phyloP scores from a whole-genome alignment of 768 basidiomycete species.

The Tricholoma flavovirens region DNA sequence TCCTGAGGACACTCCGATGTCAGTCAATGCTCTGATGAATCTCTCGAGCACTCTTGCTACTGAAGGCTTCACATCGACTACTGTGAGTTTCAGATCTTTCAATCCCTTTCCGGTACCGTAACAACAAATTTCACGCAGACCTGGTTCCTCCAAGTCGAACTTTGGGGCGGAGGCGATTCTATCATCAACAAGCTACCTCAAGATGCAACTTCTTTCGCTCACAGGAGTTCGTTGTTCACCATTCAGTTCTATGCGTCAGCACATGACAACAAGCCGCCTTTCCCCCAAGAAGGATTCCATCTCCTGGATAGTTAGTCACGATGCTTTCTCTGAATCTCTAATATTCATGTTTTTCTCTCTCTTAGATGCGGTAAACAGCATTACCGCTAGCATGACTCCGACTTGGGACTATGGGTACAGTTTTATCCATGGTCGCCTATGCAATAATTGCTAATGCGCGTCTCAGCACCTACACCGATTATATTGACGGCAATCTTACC shows the following conservation, averaged over 20 bases:
- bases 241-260: not conserved
- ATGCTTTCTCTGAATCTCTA: not conserved
- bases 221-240: not conserved
- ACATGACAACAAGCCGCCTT: not conserved
- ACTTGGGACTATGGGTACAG: not conserved
- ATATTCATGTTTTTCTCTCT: not conserved
- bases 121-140: not conserved
- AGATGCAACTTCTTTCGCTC: not conserved
- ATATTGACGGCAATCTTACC: not conserved
- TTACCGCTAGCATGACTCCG: not conserved
- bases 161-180: not conserved
- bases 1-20: not conserved
- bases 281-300: not conserved
- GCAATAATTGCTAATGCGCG: not conserved
- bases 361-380: not conserved
- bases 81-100: not conserved
- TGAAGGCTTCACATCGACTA: not conserved
- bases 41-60: not conserved
- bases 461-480: not conserved
- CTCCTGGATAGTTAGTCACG: not conserved
- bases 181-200: not conserved
- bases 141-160: not conserved
- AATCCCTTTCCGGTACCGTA: no score
- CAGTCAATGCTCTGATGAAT: not conserved
- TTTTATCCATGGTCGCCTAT: not conserved